Base-by-base conservation (phyloP, 1,284 basidiomycete genomes). In the Vanrija sp. region DNA sequence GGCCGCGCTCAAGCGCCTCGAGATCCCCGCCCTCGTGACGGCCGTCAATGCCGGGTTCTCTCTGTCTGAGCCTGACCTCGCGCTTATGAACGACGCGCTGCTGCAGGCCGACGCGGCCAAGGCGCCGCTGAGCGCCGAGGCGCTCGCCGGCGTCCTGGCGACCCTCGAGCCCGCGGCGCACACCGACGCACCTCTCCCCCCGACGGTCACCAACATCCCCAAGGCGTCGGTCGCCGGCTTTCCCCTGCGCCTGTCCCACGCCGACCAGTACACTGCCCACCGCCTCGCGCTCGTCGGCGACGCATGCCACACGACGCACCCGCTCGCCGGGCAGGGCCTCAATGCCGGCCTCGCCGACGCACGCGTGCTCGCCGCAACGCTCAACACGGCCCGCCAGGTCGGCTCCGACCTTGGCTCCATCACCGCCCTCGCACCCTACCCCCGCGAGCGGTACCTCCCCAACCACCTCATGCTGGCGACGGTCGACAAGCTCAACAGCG, bases 301-400 rank as follows among this genome's bases (percentile, higher is more conserved):
- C 75, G 94, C 96, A 1, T 95, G 94, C 15, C 96, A 98, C 69
- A 91, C 91, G 0, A 83, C 92, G 5, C 96, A 98, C 69, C 96
- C 96, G 0, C 83, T 98, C n/a, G 95, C 94, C 0, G 96, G 96
- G 1, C 96, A 98, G 71, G 96, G 95, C 0, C 79, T 98, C 43
- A 98, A 99, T 73, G 80, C 95, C 66, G 96, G 95, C 18, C 78
- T 99, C 16, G 88, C 82, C 2, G 95, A 99, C 70, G 91, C 86
- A 0, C 81, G 86, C 65, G 82, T 82, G 51, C 81, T 95, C 19
- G 79, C 84, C 1, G 78, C 80, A 38, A 85, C 83, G 61, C 83
- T 94, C 43, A 76, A 84, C 28, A 66, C 78, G 6, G 81, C 86
- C 0, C 66, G 88, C 29, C 61, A 66, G 16, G 72, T 80, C 7